Base-by-base conservation (phyloP, 1,139 yeast species). In the Saccharomycopsis phalli region DNA sequence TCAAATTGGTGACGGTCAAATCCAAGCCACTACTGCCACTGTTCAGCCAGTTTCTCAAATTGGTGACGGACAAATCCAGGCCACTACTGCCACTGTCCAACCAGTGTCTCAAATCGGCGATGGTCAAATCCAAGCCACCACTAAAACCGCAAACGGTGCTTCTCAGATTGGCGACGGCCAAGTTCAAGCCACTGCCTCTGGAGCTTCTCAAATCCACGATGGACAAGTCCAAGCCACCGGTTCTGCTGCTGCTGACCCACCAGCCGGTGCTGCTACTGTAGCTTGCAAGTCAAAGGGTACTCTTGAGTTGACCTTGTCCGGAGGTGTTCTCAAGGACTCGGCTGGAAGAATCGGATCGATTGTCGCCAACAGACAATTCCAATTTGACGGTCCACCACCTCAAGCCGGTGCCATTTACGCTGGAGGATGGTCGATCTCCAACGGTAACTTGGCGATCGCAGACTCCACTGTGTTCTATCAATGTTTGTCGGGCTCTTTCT, bases 331-430 rank as follows among this genome's bases (percentile, higher is more conserved):
- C 60, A 71, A 68, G 34, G 91, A 81, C 57, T 57, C 71, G 41
- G 51, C 63, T 45, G 84, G 84, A 47, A 77, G 91, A 74, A 65
- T 81, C 51, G 91, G 91, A 57, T 75, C 87, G 46, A 80, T 81
- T 62, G 91, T 81, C 54, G 81, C 88, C 49, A 80, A 80, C 78
- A 74, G 81, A 68, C 91, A 81, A 69, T 80, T 81, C 80, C 91
- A 81, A 68, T 81, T 81, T 56, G 91, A 81, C 59, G 91, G 91
- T 61, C 93, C 91, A 53, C 87, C 88, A 64, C 91, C 91, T 56
- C 93, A 81, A 71, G 88, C 91, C 46, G 93, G 93, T 63, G 71
- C 87, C 53, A 76, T 81, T 63, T 81, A 77, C 64, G 93, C 93
- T 57, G 83, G 76, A 47, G 93, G 93, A 51, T 82, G 93, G 93